phyloP scores from a whole-genome alignment of 108 stramenopile species.

The Mayamaea pseudoterrestris region DNA sequence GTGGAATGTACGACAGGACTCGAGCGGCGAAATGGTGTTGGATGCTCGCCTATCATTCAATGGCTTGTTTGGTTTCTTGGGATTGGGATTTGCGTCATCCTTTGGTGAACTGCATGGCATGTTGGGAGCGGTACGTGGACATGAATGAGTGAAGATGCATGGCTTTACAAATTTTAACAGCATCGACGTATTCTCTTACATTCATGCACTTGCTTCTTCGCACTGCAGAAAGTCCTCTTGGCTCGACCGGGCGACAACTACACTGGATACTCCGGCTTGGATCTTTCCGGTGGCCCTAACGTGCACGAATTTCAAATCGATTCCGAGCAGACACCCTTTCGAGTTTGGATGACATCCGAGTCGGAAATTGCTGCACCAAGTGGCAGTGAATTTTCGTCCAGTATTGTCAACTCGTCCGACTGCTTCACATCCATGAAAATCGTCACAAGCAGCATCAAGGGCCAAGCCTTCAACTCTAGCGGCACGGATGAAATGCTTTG shows the following conservation, averaged over 20 bases:
- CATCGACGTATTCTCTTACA: too few species aligned
- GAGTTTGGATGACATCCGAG: conserved; percentile 39
- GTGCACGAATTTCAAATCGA: conserved; percentile 35
- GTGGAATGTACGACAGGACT: not conserved
- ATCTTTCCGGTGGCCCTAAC: conserved; percentile 9
- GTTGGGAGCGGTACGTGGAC: conserved; percentile 32
- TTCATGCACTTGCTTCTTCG: too few species aligned
- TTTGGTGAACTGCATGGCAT: conserved; percentile 28
- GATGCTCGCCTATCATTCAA: conserved; percentile 19
- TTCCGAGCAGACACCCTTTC: conserved; percentile 23
- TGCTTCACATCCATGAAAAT: conserved; percentile 54
- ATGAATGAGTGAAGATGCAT: too few species aligned
- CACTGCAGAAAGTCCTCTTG: conserved; percentile 31
- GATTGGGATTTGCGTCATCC: conserved; percentile 28
- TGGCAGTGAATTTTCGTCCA: conserved; percentile 2
- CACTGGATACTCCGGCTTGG: conserved; percentile 23
- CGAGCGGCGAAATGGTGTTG: too few species aligned
- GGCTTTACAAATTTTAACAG: too few species aligned
- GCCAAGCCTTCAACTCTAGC: conserved; percentile 22
- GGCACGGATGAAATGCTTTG: conserved; percentile 54
- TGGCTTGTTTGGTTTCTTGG: conserved; percentile 39
- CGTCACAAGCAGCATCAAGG: conserved; percentile 31
- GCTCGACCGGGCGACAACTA: conserved; percentile 36
- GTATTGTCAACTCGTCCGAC: conserved; percentile 15
- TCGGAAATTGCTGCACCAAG: conserved; percentile 4